Evolutionary conservation across 352 stramenopile species (phyloP).

Genomic region (Phytophthora brassicae): DNA sequence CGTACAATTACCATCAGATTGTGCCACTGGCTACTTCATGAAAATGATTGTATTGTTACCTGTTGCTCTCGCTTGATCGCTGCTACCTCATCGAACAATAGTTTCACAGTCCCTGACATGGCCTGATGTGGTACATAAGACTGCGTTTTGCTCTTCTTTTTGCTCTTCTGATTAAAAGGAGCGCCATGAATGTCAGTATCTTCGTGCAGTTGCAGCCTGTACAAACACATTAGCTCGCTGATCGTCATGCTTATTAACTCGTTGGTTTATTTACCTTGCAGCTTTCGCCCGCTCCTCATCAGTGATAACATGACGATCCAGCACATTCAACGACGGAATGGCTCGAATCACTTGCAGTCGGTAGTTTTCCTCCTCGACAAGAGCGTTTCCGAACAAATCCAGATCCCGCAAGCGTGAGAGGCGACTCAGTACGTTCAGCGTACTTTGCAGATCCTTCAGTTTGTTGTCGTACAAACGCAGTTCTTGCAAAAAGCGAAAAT

Average conservation of each 20-base stretch:
- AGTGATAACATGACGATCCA: conserved; percentile 83
- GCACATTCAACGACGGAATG: conserved; percentile 70
- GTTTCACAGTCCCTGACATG: conserved; percentile 67
- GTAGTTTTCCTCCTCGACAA: conserved; percentile 85
- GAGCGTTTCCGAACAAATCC: conserved; percentile 82
- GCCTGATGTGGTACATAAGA: conserved; percentile 36
- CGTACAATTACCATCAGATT: background rate
- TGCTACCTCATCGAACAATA: conserved; percentile 71
- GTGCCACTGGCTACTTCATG: background rate
- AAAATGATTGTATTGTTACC: conserved; percentile 21
- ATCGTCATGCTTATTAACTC: no score
- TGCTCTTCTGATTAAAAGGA: background rate
- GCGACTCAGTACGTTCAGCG: conserved; percentile 48
- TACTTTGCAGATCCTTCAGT: conserved; percentile 69
- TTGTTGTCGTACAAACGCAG: conserved; percentile 82
- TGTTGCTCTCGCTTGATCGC: conserved; percentile 49
- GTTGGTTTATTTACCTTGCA: conserved; percentile 30
- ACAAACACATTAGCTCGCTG: no score
- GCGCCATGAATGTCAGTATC: conserved; percentile 9
- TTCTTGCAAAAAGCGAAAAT: conserved; percentile 83
- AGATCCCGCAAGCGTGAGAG: conserved; percentile 73
- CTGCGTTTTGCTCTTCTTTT: conserved; percentile 30
- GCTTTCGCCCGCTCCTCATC: conserved; percentile 61
- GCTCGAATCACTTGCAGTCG: conserved; percentile 77
- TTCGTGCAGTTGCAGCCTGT: conserved; percentile 28